phyloP scores from a whole-genome alignment of 345 rosid genomes.

The Eucalyptus decipiens region DNA sequence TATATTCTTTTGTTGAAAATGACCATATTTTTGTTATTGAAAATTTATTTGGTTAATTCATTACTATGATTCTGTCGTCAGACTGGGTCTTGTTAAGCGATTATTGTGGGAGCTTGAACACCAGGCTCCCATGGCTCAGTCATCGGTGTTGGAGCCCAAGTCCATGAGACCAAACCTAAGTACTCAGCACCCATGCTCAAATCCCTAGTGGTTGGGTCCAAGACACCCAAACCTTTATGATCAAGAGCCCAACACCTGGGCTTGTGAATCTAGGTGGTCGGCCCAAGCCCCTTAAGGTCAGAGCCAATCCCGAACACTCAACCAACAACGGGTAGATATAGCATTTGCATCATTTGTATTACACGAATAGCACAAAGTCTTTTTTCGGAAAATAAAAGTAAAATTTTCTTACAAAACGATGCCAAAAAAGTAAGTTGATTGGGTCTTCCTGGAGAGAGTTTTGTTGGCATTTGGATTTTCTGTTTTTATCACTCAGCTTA shows the following conservation, averaged over 20 bases:
- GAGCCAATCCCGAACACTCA: neutral
- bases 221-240: neutral
- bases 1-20: neutral
- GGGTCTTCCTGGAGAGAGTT: no score
- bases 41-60: neutral
- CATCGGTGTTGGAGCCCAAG: fast-evolving
- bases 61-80: neutral
- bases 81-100: neutral
- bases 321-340: neutral
- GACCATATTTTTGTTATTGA: neutral
- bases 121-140: neutral
- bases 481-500: no score
- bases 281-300: neutral
- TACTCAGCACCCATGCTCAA: neutral
- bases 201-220: neutral
- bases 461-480: no score
- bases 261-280: neutral
- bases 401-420: no score
- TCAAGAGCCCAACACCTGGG: neutral
- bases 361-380: no score
- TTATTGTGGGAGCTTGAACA: neutral
- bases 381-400: neutral
- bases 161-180: neutral
- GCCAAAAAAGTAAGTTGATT: no score
- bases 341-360: neutral